Base-by-base conservation (phyloP, 345 rosid genomes). In the Eucalyptus paniculata region DNA sequence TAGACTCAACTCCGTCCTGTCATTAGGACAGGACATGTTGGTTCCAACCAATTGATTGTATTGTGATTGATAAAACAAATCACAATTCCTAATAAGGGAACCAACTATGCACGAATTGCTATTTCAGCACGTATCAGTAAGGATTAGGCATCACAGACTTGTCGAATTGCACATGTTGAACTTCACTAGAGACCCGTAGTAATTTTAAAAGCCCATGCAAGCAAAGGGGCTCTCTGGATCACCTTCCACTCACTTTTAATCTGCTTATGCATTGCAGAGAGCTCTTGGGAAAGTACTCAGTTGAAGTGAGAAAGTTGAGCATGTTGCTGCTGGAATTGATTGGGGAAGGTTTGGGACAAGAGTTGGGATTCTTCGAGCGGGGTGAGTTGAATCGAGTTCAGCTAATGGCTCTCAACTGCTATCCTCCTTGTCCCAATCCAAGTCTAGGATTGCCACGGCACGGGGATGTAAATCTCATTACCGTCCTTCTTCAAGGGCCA, bases 381-480 rank as follows among this genome's bases (percentile, higher is more conserved):
- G 86, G 87, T 47, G 88, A 87, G 32, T 60, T 89, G 21, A 87
- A 40, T 49, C 62, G 83, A 89, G 86, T 17, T 10, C 88, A 67
- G 23, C 42, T 92, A 50, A 49, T 92, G 86, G 37, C 87, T 23
- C 49, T 92, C 6, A 91, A 93, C 69, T 58, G 89, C 89, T 90
- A 91, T 62, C 94, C 92, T 3, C 90, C 94, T 5, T 93, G 93
- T 87, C 93, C 93, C 26, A 89, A 92, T 24, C 94, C 94, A 30
- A 91, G 91, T 50, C 58, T 93, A n/a, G 94, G 94, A 88, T 49
- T 90, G 42, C 87, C 91, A 13, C 90, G 86, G 58, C 94, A 92
- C 17, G 26, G 90, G 19, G 92, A 94, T 87, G 89, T 89, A n/a
- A 62, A 56, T 44, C 89, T 93, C 51, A 86, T 90, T 26, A 91